Conservation (phyloP, 1,284 basidiomycete species). For the Retiboletus flavoniger region DNA sequence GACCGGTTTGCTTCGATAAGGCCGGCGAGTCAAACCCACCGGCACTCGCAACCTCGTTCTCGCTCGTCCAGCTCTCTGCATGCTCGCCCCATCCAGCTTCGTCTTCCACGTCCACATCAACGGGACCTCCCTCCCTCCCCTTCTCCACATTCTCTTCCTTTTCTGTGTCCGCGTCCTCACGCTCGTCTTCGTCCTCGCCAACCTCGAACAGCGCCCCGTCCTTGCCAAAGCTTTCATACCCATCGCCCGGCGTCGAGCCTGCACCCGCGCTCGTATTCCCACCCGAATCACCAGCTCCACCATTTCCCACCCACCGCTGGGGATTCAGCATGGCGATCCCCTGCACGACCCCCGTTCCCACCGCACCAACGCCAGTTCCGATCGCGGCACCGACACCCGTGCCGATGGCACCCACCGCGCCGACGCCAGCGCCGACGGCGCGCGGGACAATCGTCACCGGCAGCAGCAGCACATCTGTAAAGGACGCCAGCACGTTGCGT, state of each 20-base stretch:
- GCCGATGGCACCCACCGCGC: constrained; percentile 48
- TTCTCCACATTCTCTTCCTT: constrained; percentile 5
- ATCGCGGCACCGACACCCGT: constrained; percentile 66
- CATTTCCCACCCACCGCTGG: constrained; percentile 64
- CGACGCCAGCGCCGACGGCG: constrained; percentile 69
- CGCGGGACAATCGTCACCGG: constrained; percentile 96
- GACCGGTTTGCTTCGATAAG: neutral
- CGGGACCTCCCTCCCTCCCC: constrained; percentile 1
- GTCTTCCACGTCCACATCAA: constrained; percentile 19
- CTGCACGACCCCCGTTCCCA: constrained; percentile 76
- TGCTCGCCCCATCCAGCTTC: constrained; percentile 31
- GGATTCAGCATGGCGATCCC: constrained; percentile 88
- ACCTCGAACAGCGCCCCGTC: constrained; percentile 62
- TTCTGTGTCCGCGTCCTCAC: constrained; percentile 20
- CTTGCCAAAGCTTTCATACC: constrained; percentile 38
- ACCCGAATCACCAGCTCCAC: constrained; percentile 9
- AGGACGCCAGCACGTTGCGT: constrained; percentile 87
- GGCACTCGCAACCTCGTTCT: neutral
- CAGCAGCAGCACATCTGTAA: constrained; percentile 84
- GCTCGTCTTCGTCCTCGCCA: constrained; percentile 54
- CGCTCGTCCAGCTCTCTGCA: constrained; percentile 6
- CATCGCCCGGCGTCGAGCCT: neutral
- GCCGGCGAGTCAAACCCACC: neutral
- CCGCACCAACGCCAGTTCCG: constrained; percentile 59
- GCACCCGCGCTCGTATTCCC: constrained; percentile 30